Evolutionary conservation across 1,139 yeast genomes (phyloP).

Genomic region (Saccharomyces hybrid): DNA sequence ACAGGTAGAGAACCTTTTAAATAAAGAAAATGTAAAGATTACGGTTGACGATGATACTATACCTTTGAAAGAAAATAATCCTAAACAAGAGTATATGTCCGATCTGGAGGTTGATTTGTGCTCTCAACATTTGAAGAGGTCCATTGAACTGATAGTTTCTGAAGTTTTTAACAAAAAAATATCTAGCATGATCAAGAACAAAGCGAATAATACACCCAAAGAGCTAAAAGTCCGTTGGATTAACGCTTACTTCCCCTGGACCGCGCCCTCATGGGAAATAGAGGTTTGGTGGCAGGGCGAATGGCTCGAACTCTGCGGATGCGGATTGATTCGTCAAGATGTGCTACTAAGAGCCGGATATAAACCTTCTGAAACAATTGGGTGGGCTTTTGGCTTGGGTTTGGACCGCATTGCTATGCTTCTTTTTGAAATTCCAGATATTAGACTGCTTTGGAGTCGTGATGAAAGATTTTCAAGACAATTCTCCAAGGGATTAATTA

Average conservation of each 20-base stretch:
- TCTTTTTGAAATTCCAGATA: slow-evolving; percentile 89
- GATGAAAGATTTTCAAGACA: slow-evolving; percentile 75
- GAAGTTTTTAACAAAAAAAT: slow-evolving; percentile 66
- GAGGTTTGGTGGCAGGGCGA: slow-evolving; percentile 99
- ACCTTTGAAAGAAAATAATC: slow-evolving; percentile 42
- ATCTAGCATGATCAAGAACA: slow-evolving; percentile 57
- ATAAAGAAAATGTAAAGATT: slow-evolving; percentile 45
- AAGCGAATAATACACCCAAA: slow-evolving; percentile 38
- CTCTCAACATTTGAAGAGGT: slow-evolving; percentile 72
- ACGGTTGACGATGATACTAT: slow-evolving; percentile 60
- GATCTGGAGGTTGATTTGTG: slow-evolving; percentile 61
- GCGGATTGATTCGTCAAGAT: slow-evolving; percentile 80
- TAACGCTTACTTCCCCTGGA: slow-evolving; percentile 96
- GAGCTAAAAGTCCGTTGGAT: slow-evolving; percentile 91
- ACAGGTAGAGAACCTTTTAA: slow-evolving; percentile 32
- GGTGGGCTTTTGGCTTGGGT: slow-evolving; percentile 99
- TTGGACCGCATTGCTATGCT: slow-evolving; percentile 94
- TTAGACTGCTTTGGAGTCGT: slow-evolving; percentile 82
- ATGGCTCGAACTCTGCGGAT: slow-evolving; percentile 96
- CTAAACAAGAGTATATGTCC: slow-evolving; percentile 72
- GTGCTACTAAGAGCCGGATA: slow-evolving; percentile 70
- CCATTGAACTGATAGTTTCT: slow-evolving; percentile 73
- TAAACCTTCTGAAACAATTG: slow-evolving; percentile 47
- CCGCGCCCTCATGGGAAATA: slow-evolving; percentile 96
- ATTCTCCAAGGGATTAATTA: slow-evolving; percentile 55